Evolutionary conservation across 176 grass and related monocot genomes (phyloP), one percentile per base, ranked within the genome.

Genomic region (Carex myosuroides): DNA sequence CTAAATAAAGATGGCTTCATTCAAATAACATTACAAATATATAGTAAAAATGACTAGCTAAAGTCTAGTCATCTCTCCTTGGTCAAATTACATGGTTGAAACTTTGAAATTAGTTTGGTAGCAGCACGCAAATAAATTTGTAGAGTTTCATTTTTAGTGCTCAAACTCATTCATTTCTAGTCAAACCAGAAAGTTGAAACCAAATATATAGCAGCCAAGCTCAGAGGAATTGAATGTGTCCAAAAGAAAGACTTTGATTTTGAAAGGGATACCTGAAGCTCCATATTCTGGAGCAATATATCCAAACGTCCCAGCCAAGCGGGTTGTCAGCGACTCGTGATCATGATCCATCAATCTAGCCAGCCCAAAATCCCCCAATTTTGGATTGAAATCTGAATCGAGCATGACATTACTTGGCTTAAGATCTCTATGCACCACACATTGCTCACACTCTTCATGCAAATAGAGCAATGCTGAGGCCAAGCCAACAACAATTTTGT

Each of bases 321-420:
- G 80, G 39, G 80, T 82, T 35, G 80, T 82, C 37, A 82, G 61
- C 9, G 80, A 82, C 21, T 18, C 80, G 20, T 66, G 20, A 66
- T 82, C 80, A 82, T 82, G 80, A 66, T 82, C 80, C 80, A 82
- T 82, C 80, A 82, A 53, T 66, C 80, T 41, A 48, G 80, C 80
- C 80, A 82, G 46, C 11, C 80, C 80, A 1, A 82, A 82, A 53
- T 82, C 60, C 6, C 80, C 80, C 35, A 82, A 65, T 81, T 88
- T 93, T 2, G 85, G 81, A 17, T 69, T 61, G 67, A 90, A 79
- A 16, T 83, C 60, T 0, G 75, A 80, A 69, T 89, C 87, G 0
- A 92, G 84, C 87, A 92, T 89, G 7, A 92, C 85, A 46, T 92
- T 92, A 85, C 90, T 89, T 0, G 90, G 85, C 37, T 92, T 92